Percentiles rank a stretch among this genome's conserved stretches.
Conservation (phyloP, 2,329 filamentous ascomycete genomes). For the Ascochyta lentis region DNA sequence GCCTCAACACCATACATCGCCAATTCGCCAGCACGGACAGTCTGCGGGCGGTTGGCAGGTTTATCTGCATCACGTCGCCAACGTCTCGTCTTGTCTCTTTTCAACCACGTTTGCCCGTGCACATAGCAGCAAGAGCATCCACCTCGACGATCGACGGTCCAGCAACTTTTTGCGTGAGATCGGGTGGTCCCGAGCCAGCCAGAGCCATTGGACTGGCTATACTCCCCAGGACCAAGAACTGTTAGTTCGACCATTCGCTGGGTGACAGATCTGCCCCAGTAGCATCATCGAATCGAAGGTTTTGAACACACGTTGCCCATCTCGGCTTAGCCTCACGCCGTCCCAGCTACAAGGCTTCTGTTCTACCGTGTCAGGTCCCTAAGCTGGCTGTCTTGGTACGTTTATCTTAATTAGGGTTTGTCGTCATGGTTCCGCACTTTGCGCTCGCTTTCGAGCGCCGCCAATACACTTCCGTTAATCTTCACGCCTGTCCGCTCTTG, state of each 20-base stretch:
- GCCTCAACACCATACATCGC: conserved; percentile 10
- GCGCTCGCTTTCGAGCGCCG: conserved; percentile 4
- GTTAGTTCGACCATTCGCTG: conserved; percentile 12
- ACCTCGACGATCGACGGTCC: background rate
- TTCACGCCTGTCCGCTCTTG: background rate
- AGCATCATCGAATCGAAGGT: conserved; percentile 15
- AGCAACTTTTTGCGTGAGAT: background rate
- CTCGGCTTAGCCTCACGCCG: conserved; percentile 12
- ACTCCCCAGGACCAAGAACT: conserved; percentile 1
- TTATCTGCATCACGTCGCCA: conserved; percentile 1
- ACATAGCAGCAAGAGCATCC: background rate
- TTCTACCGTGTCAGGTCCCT: conserved; percentile 4
- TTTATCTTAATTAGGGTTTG: conserved; percentile 24
- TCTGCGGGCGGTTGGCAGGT: background rate
- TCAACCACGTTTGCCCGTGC: background rate
- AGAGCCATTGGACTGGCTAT: conserved; percentile 6
- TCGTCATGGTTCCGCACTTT: conserved; percentile 29
- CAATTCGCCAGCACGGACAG: conserved; percentile 6
- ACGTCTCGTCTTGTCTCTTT: conserved; percentile 4
- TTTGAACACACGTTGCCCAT: conserved; percentile 5
- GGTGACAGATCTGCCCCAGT: conserved; percentile 10
- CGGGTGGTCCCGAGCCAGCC: conserved; percentile 9
- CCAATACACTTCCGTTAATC: conserved; percentile 12
- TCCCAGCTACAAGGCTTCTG: background rate
- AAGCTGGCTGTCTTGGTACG: conserved; percentile 24